Conservation (phyloP, 2,329 filamentous ascomycete species). For the Exophiala lecanii-corni region DNA sequence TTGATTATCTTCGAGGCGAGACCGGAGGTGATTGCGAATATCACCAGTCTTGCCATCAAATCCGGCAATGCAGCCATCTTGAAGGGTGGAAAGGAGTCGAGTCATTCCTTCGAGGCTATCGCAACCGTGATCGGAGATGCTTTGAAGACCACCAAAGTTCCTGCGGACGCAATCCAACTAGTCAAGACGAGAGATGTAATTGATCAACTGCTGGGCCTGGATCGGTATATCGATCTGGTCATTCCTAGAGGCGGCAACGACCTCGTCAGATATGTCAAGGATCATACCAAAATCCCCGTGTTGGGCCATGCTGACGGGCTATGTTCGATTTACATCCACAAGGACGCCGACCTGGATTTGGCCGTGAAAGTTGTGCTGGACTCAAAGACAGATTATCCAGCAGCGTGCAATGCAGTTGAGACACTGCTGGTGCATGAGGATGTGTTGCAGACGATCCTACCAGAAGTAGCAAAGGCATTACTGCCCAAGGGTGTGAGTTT, state of each 20-base stretch:
- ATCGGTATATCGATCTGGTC: conserved; percentile 86
- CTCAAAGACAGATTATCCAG: conserved; percentile 90
- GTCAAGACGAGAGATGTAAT: conserved; percentile 91
- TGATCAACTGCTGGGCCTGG: conserved; percentile 77
- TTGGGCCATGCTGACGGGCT: conserved; percentile 94
- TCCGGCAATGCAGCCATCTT: conserved; percentile 95
- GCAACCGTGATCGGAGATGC: conserved; percentile 77
- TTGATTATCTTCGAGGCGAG: conserved; percentile 98
- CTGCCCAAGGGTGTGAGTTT: conserved; percentile 73
- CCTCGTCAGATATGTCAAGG: conserved; percentile 83
- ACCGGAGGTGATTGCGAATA: conserved; percentile 97
- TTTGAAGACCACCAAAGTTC: conserved; percentile 67
- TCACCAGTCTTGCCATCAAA: conserved; percentile 91
- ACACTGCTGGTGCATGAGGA: conserved; percentile 78
- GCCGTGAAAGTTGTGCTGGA: conserved; percentile 77
- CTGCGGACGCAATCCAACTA: conserved; percentile 83
- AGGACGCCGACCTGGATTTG: conserved; percentile 67
- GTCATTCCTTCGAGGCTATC: conserved; percentile 89
- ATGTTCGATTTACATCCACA: conserved; percentile 79
- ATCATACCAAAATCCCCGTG: conserved; percentile 87
- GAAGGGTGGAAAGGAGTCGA: conserved; percentile 95
- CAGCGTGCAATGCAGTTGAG: conserved; percentile 92
- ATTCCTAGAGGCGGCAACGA: conserved; percentile 90
- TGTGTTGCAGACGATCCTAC: conserved; percentile 63
- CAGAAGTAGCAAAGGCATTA: conserved; percentile 68